Conservation (phyloP, 768 basidiomycete genomes). For the Termitomyces sp. region DNA sequence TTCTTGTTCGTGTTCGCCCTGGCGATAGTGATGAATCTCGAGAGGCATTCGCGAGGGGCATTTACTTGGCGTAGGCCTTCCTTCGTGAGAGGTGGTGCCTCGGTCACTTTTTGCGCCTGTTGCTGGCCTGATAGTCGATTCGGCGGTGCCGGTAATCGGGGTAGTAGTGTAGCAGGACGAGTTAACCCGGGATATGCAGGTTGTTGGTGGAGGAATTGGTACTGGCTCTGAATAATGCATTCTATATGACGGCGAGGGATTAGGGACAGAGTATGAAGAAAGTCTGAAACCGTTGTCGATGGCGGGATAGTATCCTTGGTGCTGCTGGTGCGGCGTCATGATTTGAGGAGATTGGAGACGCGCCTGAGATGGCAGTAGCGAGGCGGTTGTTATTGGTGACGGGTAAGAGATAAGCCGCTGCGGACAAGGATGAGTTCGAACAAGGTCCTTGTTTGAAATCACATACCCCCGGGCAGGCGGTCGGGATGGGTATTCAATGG, state of each 20-base stretch:
- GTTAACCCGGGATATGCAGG: slow-evolving; percentile 17
- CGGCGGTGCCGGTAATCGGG: slow-evolving; percentile 11
- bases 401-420: slow-evolving; percentile 29
- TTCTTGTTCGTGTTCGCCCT: slow-evolving; percentile 72
- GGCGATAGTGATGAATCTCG: slow-evolving; percentile 73
- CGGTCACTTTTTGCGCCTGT: not conserved
- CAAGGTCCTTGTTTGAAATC: not conserved
- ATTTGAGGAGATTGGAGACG: slow-evolving; percentile 59
- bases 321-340: slow-evolving; percentile 75
- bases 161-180: slow-evolving; percentile 19
- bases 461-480: slow-evolving; percentile 28
- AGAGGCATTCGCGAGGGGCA: slow-evolving; percentile 70
- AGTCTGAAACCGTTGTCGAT: slow-evolving; percentile 16
- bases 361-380: slow-evolving; percentile 51
- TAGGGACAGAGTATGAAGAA: not conserved
- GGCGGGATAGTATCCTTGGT: slow-evolving; percentile 75
- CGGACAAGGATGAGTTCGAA: not conserved
- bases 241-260: not conserved
- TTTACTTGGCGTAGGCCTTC: slow-evolving; percentile 36
- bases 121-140: not conserved
- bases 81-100: slow-evolving; percentile 30
- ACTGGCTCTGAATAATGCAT: slow-evolving; percentile 1
- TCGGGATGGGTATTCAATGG: slow-evolving; percentile 1
- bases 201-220: slow-evolving; percentile 8
- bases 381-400: slow-evolving; percentile 65